Evolutionary conservation across 1,284 basidiomycete genomes (phyloP).

Genomic region (Ceratobasidium sp.): DNA sequence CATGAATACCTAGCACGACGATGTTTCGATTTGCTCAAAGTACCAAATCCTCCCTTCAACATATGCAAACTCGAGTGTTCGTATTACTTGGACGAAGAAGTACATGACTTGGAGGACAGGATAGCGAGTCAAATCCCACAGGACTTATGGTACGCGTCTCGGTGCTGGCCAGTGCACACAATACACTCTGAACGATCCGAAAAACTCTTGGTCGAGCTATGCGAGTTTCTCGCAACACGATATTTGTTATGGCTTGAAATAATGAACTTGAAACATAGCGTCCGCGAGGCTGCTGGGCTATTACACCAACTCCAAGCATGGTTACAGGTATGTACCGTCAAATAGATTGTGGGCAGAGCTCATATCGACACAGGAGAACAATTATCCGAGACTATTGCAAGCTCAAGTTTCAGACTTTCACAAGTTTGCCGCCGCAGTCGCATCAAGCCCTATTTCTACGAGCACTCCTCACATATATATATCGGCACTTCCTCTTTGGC

Average conservation of each 20-base stretch:
- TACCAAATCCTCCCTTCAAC: background rate
- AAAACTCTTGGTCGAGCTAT: background rate
- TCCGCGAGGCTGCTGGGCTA: background rate
- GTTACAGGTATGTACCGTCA: background rate
- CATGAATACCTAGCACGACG: background rate
- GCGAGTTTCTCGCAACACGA: background rate
- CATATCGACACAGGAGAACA: background rate
- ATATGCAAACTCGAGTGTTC: constrained; percentile 14
- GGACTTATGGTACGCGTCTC: background rate
- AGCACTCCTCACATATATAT: constrained; percentile 15
- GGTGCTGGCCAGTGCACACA: background rate
- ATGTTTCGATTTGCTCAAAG: background rate
- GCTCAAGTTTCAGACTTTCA: background rate
- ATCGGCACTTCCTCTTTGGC: background rate
- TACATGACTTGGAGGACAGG: background rate
- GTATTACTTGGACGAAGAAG: background rate
- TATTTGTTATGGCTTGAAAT: constrained; percentile 26
- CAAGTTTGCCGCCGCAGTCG: background rate
- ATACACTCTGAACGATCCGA: background rate
- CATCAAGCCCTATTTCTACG: background rate
- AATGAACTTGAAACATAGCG: background rate
- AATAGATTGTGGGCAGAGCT: background rate
- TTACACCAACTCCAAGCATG: background rate
- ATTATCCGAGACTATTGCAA: background rate
- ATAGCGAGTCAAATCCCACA: background rate